Evolutionary conservation across 768 basidiomycete species (phyloP).

Genomic region (Lyophyllum semitale): DNA sequence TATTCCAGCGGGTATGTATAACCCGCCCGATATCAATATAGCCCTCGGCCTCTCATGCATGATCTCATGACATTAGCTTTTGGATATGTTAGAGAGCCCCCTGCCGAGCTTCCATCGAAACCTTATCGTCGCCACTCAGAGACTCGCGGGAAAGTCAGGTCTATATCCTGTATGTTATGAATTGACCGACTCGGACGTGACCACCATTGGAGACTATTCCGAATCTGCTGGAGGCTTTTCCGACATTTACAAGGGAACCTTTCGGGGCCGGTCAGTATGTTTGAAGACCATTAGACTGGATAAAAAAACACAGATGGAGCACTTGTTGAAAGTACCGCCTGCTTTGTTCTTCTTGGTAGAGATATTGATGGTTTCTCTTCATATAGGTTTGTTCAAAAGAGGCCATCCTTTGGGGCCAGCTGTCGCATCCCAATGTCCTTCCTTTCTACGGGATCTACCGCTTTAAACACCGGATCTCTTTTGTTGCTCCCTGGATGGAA

Average conservation of each 20-base stretch:
- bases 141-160: neutral
- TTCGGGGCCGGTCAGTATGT: neutral
- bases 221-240: neutral
- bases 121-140: constrained; percentile 3
- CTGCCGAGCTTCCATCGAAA: neutral
- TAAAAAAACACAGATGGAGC: too few relatives aligned
- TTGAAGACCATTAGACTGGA: too few relatives aligned
- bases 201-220: neutral
- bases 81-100: neutral
- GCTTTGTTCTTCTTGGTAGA: too few relatives aligned
- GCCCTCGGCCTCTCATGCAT: too few relatives aligned
- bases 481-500: too few relatives aligned
- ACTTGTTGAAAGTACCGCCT: too few relatives aligned
- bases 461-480: too few relatives aligned
- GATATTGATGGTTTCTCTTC: too few relatives aligned
- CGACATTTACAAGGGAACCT: constrained; percentile 2
- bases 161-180: constrained; percentile 6
- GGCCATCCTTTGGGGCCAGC: too few relatives aligned
- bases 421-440: too few relatives aligned
- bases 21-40: neutral
- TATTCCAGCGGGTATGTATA: neutral
- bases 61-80: neutral
- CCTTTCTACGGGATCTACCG: too few relatives aligned
- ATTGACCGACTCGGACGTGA: neutral
- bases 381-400: too few relatives aligned